phyloP scores from a whole-genome alignment of 192 early-diverging fungal species.

The Oehlia diaphana region DNA sequence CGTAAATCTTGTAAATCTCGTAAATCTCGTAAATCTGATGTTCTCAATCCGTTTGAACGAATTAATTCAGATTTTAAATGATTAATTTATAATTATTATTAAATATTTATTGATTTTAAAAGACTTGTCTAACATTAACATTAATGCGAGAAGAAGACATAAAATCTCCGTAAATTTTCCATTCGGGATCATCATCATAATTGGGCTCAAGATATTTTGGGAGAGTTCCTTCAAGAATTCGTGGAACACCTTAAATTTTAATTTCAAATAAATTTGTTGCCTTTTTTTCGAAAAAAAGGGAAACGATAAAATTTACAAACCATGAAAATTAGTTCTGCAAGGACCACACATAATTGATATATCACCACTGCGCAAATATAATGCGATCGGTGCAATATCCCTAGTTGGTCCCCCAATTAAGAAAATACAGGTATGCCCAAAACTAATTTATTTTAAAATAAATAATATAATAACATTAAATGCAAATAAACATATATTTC shows the following conservation, averaged over 20 bases:
- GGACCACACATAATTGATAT: constrained; percentile 84
- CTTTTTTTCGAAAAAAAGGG: neutral
- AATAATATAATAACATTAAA: neutral
- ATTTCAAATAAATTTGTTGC: neutral
- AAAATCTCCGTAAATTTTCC: constrained; percentile 69
- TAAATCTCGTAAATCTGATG: too few species aligned
- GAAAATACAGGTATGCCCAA: constrained; percentile 78
- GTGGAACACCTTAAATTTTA: constrained; percentile 60
- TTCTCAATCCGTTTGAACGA: too few species aligned
- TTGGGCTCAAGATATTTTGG: constrained; percentile 58
- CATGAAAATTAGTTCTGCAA: constrained; percentile 78
- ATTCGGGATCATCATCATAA: constrained; percentile 52
- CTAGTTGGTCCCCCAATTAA: constrained; percentile 75
- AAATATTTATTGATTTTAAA: constrained; percentile 1
- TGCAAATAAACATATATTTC: constrained; percentile 2
- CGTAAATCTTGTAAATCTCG: too few species aligned
- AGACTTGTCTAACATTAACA: constrained; percentile 90
- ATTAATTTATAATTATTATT: too few species aligned
- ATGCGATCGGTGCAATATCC: constrained; percentile 66
- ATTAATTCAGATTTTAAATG: too few species aligned
- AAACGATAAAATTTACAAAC: constrained; percentile 40
- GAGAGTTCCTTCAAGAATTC: constrained; percentile 71
- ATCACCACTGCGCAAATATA: constrained; percentile 85
- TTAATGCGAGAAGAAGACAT: constrained; percentile 78
- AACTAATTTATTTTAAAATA: constrained; percentile 36